Conservation (phyloP, 495 filamentous ascomycete genomes). For the Aspergillus nanangensis region DNA sequence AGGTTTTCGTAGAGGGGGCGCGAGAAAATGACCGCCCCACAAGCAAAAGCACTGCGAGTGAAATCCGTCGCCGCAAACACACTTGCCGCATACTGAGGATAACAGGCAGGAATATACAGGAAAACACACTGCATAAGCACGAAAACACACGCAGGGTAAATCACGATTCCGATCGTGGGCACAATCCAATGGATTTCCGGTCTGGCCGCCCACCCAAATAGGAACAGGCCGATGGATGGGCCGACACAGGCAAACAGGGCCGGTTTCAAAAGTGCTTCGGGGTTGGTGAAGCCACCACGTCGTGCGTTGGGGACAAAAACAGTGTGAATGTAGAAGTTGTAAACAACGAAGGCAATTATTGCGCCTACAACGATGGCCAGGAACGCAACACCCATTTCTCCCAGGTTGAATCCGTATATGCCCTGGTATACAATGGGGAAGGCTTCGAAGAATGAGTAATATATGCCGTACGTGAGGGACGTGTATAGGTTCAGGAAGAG, state of each 20-base stretch:
- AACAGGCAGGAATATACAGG: slow-evolving; percentile 47
- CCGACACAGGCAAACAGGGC: slow-evolving; percentile 50
- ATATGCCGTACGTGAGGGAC: slow-evolving; percentile 61
- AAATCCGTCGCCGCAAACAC: slow-evolving; percentile 51
- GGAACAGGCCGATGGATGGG: slow-evolving; percentile 54
- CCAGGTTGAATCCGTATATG: slow-evolving; percentile 58
- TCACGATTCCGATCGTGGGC: slow-evolving; percentile 53
- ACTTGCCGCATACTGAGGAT: slow-evolving; percentile 50
- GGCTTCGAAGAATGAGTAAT: slow-evolving; percentile 68
- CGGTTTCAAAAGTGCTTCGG: slow-evolving; percentile 49
- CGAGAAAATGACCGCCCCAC: slow-evolving; percentile 43
- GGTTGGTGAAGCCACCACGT: neutral
- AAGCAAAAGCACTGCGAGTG: slow-evolving; percentile 39
- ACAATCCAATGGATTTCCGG: slow-evolving; percentile 59
- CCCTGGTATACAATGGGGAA: slow-evolving; percentile 68
- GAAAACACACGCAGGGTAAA: slow-evolving; percentile 45
- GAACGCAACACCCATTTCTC: slow-evolving; percentile 60
- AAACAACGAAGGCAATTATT: slow-evolving; percentile 43
- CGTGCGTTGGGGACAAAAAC: slow-evolving; percentile 4
- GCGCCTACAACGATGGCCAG: slow-evolving; percentile 55
- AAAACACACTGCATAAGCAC: slow-evolving; percentile 53
- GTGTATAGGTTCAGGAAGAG: slow-evolving; percentile 61
- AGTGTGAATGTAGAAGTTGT: slow-evolving; percentile 36
- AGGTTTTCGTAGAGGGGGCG: slow-evolving; percentile 43
- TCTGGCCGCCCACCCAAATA: slow-evolving; percentile 58